Evolutionary conservation across 495 filamentous ascomycete genomes (phyloP).

Genomic region (Xanthoparmelia taractica): DNA sequence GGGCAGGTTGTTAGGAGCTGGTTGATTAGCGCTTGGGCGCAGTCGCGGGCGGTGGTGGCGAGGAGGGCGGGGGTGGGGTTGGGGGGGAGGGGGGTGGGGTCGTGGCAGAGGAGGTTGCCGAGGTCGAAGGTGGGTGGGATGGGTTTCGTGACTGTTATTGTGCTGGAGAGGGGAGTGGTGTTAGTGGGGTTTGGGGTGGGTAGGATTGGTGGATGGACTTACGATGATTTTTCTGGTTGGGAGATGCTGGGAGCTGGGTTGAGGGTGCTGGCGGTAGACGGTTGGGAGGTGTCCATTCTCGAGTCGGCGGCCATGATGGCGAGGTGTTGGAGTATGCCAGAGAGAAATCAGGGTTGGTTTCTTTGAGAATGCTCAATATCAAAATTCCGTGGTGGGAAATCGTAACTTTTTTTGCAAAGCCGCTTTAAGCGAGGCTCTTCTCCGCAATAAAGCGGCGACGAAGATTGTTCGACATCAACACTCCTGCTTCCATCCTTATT

Average conservation of each 20-base stretch:
- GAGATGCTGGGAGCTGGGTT: slow-evolving; percentile 1
- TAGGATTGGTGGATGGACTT: not conserved
- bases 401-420: slow-evolving; percentile 6
- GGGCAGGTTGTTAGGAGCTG: slow-evolving; percentile 79
- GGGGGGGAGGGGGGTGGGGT: slow-evolving; percentile 69
- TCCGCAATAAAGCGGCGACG: slow-evolving; percentile 6
- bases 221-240: slow-evolving; percentile 6
- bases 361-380: not conserved
- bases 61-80: slow-evolving; percentile 44
- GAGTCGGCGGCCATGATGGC: slow-evolving; percentile 8
- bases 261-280: not conserved
- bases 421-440: slow-evolving; percentile 5
- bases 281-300: not conserved
- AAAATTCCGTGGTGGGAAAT: not conserved
- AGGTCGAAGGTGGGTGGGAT: slow-evolving; percentile 91
- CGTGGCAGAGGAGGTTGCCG: slow-evolving; percentile 70
- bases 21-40: slow-evolving; percentile 80
- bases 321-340: not conserved
- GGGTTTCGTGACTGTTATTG: slow-evolving; percentile 66
- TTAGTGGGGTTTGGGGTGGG: not conserved
- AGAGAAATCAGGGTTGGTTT: no score
- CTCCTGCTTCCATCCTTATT: not conserved
- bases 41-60: slow-evolving; percentile 66
- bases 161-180: slow-evolving; percentile 29
- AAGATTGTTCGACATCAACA: slow-evolving; percentile 5